phyloP scores from a whole-genome alignment of 2,329 filamentous ascomycete species.

The Colletotrichum euphorbiae region DNA sequence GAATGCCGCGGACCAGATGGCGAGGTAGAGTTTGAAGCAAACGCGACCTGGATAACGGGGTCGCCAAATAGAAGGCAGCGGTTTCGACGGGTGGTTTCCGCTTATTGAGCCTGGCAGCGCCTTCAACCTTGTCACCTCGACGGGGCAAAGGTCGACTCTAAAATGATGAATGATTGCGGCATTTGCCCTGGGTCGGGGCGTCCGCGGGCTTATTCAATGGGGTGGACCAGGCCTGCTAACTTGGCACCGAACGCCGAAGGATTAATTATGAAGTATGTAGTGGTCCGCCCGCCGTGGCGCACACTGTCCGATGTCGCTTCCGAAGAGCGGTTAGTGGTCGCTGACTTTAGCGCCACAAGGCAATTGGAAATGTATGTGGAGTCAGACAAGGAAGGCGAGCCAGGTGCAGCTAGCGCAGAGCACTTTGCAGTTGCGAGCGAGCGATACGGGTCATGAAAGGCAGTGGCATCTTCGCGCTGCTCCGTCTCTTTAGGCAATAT shows the following conservation, averaged over 20 bases:
- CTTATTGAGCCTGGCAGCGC: slow-evolving; percentile 20
- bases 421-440: too few species aligned
- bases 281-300: slow-evolving; percentile 23
- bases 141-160: too few species aligned
- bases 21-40: slow-evolving; percentile 16
- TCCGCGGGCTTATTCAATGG: slow-evolving; percentile 27
- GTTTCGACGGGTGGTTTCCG: slow-evolving; percentile 8
- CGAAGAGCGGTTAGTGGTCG: slow-evolving; percentile 9
- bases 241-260: slow-evolving; percentile 14
- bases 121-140: background rate
- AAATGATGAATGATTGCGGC: slow-evolving; percentile 28
- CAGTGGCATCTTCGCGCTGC: slow-evolving; percentile 13
- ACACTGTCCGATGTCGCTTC: slow-evolving; percentile 3
- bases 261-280: too few species aligned
- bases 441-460: slow-evolving; percentile 2
- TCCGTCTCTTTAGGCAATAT: slow-evolving; percentile 17
- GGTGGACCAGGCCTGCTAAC: slow-evolving; percentile 16
- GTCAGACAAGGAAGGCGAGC: background rate
- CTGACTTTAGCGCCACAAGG: slow-evolving; percentile 29
- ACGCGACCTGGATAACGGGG: background rate
- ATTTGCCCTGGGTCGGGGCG: background rate
- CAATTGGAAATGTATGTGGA: slow-evolving; percentile 12
- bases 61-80: background rate
- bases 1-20: background rate
- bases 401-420: too few species aligned